These are phyloP conservation scores for Umbelopsis sp. DNA, from an alignment of 192 early-diverging fungal genomes.

Conservation along the genomic window DNA sequence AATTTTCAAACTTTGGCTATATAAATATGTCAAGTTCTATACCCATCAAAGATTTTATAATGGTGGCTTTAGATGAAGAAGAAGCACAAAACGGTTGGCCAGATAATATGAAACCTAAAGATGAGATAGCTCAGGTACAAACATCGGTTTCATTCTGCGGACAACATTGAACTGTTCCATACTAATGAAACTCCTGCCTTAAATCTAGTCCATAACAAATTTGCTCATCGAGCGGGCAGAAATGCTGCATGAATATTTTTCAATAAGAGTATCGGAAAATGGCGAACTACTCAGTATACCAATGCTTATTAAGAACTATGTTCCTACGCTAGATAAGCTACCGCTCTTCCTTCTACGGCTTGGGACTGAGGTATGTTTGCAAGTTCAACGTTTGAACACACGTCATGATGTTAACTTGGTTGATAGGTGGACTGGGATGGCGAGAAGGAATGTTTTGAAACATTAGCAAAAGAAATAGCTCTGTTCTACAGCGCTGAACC, in stretches of 20 bases:
- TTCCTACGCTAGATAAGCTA: slow-evolving; percentile 83
- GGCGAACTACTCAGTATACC: slow-evolving; percentile 75
- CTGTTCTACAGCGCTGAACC: slow-evolving; percentile 64
- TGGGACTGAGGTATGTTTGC: slow-evolving; percentile 61
- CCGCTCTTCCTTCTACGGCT: slow-evolving; percentile 83
- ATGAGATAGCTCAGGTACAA: slow-evolving; percentile 62
- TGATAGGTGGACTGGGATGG: slow-evolving; percentile 77
- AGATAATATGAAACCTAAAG: slow-evolving; percentile 50
- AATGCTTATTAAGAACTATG: slow-evolving; percentile 79
- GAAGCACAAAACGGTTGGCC: slow-evolving; percentile 45
- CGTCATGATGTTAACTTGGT: background rate
- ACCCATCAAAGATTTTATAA: slow-evolving; percentile 66
- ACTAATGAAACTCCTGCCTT: background rate
- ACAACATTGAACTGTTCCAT: background rate
- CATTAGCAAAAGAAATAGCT: slow-evolving; percentile 67
- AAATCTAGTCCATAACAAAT: slow-evolving; percentile 45
- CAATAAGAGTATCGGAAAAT: slow-evolving; percentile 63
- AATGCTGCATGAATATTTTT: slow-evolving; percentile 93
- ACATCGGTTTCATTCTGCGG: background rate
- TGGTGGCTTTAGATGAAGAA: slow-evolving; percentile 68
- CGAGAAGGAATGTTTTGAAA: slow-evolving; percentile 86
- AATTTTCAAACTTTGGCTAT: slow-evolving; percentile 89
- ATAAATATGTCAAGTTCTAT: slow-evolving; percentile 66
- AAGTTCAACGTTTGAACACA: background rate
- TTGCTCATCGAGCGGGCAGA: slow-evolving; percentile 56